Percentiles rank a stretch among this genome's conserved stretches.
Conservation (phyloP, 2,329 filamentous ascomycete genomes). For the Fusarium nodosum region DNA sequence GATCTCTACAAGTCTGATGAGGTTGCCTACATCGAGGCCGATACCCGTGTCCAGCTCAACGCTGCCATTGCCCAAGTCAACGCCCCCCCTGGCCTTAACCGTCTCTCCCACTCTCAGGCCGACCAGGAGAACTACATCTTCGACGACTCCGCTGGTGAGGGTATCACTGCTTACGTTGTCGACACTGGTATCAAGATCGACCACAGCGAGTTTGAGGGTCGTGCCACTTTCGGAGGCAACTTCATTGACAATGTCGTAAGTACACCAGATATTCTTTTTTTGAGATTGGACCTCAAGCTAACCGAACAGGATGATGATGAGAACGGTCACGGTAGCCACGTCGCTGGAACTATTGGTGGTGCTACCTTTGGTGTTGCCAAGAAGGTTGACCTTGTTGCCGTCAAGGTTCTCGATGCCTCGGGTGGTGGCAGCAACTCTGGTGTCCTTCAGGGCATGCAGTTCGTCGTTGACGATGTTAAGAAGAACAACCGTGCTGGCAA, state of each 20-base stretch:
- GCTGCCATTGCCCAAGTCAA: conserved; percentile 65
- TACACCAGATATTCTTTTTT: conserved; percentile 18
- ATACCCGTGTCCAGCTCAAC: conserved; percentile 61
- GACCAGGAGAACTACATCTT: conserved; percentile 59
- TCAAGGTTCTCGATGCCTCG: conserved; percentile 70
- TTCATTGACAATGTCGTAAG: conserved; percentile 63
- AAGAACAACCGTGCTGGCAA: conserved; percentile 61
- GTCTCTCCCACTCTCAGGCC: conserved; percentile 62
- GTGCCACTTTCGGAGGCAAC: conserved; percentile 67
- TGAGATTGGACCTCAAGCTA: conserved; percentile 1
- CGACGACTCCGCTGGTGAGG: conserved; percentile 65
- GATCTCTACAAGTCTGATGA: conserved; percentile 63
- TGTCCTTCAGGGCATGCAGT: conserved; percentile 72
- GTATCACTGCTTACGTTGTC: conserved; percentile 73
- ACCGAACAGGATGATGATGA: conserved; percentile 61
- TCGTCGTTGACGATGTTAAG: conserved; percentile 62
- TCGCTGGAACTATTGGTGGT: conserved; percentile 72
- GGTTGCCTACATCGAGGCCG: conserved; percentile 68
- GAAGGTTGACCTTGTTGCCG: conserved; percentile 62
- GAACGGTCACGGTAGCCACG: conserved; percentile 75
- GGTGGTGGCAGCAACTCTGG: conserved; percentile 56
- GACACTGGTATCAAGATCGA: conserved; percentile 73
- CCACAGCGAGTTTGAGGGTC: conserved; percentile 69
- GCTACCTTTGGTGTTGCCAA: conserved; percentile 71
- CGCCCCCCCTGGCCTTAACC: conserved; percentile 66